phyloP scores from a whole-genome alignment of 306 rosid species.

The Benincasa hispida region DNA sequence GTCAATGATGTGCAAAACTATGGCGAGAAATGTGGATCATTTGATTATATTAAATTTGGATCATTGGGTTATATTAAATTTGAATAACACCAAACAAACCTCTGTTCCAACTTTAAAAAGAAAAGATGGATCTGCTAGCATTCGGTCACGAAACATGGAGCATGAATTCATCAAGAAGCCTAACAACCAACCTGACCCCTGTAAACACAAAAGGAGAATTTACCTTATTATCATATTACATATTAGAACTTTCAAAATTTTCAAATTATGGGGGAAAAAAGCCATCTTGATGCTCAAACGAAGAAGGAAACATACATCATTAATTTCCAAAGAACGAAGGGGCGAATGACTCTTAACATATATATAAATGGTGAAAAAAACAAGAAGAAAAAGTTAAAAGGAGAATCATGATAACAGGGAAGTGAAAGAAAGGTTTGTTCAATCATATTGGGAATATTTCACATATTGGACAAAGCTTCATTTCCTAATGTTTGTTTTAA shows the following conservation, averaged over 20 bases:
- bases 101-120: conserved; percentile 84
- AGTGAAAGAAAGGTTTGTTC: background rate
- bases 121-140: conserved; percentile 90
- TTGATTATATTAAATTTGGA: background rate
- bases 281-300: background rate
- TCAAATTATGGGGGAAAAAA: background rate
- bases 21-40: background rate
- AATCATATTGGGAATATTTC: background rate
- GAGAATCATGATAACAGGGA: background rate
- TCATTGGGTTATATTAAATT: background rate
- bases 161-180: conserved; percentile 60
- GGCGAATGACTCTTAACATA: background rate
- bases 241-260: background rate
- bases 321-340: background rate
- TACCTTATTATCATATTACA: background rate
- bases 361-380: background rate
- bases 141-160: conserved; percentile 68
- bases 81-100: conserved; percentile 31
- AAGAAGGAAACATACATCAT: background rate
- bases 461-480: background rate
- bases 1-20: background rate
- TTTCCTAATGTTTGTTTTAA: background rate
- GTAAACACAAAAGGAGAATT: conserved; percentile 9
- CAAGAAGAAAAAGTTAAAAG: background rate
- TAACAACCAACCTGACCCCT: conserved; percentile 62